Base-by-base conservation (phyloP, 1,139 yeast genomes). In the Sugiyamaella japonica region DNA sequence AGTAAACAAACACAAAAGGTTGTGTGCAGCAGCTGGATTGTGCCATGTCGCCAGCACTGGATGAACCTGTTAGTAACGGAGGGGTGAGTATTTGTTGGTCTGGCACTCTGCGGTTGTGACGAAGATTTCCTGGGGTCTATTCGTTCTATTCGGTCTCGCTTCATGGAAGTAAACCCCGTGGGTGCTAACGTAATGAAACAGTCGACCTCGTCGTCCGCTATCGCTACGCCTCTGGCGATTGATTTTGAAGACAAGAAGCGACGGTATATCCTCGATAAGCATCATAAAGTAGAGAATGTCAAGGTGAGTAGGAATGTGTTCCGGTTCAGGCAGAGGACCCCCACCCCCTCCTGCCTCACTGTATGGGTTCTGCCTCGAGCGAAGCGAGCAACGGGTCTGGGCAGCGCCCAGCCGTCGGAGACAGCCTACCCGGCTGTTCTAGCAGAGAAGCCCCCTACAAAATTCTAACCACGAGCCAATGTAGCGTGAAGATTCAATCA, bases 401-500 rank as follows among this genome's bases (percentile, higher is more conserved):
- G n/a, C n/a, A n/a, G n/a, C n/a, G n/a, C n/a, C n/a, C n/a, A n/a
- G n/a, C n/a, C n/a, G n/a, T n/a, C n/a, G n/a, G n/a, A n/a, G n/a
- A n/a, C n/a, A n/a, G n/a, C n/a, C n/a, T n/a, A n/a, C n/a, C n/a
- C n/a, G n/a, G n/a, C n/a, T n/a, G n/a, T n/a, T n/a, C n/a, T n/a
- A n/a, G n/a, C n/a, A n/a, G n/a, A n/a, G n/a, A n/a, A n/a, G n/a
- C n/a, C n/a, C n/a, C n/a, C n/a, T n/a, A n/a, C n/a, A n/a, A n/a
- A n/a, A 20, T 20, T 28, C 53, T 52, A 52, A 56, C 55, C 41
- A 20, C 25, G 40, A 32, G 17, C 16, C 41, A 32, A n/a, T 32
- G 32, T 39, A 59, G 59, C 53, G 61, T 34, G 63, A 63, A 34
- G 67, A 63, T 44, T 62, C 66, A 1, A 56, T 89, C 29, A 84